Conservation (phyloP, 306 rosid genomes). For the Myrica gale region DNA sequence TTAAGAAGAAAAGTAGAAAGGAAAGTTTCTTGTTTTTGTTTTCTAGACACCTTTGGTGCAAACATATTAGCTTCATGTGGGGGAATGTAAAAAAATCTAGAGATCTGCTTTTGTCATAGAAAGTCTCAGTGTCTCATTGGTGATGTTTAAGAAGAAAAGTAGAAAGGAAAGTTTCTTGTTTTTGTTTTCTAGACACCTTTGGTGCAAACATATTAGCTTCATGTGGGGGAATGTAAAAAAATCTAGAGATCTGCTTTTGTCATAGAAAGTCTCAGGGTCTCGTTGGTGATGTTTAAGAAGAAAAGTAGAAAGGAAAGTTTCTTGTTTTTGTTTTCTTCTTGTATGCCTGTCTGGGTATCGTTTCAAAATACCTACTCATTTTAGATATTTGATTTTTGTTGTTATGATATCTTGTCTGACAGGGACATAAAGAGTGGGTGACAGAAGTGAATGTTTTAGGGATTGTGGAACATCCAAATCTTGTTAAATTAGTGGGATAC, state of each 20-base stretch:
- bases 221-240: neutral
- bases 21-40: neutral
- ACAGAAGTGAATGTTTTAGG: constrained; percentile 64
- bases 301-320: neutral
- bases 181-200: neutral
- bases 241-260: neutral
- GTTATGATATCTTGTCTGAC: constrained; percentile 1
- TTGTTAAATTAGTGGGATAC: constrained; percentile 53
- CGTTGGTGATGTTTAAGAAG: neutral
- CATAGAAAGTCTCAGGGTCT: neutral
- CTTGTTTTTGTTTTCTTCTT: neutral
- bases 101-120: neutral
- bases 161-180: neutral
- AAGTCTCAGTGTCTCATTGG: neutral
- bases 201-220: neutral
- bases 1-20: neutral
- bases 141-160: neutral
- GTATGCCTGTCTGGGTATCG: neutral
- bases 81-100: neutral
- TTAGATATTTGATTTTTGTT: constrained; percentile 1
- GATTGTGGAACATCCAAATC: constrained; percentile 52
- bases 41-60: neutral
- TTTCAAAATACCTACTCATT: neutral
- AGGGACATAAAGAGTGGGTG: constrained; percentile 75
- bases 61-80: neutral